Base-by-base conservation (phyloP, 495 filamentous ascomycete genomes). In the Beverwykella pulmonaria region DNA sequence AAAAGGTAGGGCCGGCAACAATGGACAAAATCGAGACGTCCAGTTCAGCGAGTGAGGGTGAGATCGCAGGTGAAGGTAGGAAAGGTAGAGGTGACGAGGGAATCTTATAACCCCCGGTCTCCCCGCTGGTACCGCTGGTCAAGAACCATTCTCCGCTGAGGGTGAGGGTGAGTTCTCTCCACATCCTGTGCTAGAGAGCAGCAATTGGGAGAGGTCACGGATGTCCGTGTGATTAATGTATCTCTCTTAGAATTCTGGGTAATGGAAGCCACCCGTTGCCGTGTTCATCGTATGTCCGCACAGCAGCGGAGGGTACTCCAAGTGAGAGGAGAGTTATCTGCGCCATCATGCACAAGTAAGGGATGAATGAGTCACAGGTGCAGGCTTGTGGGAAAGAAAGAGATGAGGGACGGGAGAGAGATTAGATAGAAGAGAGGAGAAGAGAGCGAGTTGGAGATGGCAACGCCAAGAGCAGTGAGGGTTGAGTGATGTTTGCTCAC, bases 341-440 rank as follows among this genome's bases (percentile, higher is more conserved):
- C 41, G 25, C 25, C 17, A 26, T 48, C 25, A 59, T 61, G 59
- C 47, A 61, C 12, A 20, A 12, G 2, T 23, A 61, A 61, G 59
- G 59, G 47, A 61, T 53, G 17, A 36, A 61, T 61, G 59, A 61
- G 59, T 61, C 59, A 61, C 27, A 25, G 23, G 10, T 36, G 44
- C 29, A 61, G 29, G 46, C 19, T 12, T 29, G 46, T 53, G 46
- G 27, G 47, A 48, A 22, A 2, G n/a, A 39, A 32, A 23, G 48
- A 52, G 12, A 44, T 61, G 14, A 25, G 47, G 22, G 26, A 26
- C 25, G 44, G 32, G 17, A 46, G n/a, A 22, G 14, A 17, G 19
- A 2, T 23, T n/a, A 29, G 23, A 14, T 1, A 6, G 25, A 17
- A n/a, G 41, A 59, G 34, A 23, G 20, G 25, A 14, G 30, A 20